Conservation (phyloP, 768 basidiomycete species). For the Boletus subparvulus region DNA sequence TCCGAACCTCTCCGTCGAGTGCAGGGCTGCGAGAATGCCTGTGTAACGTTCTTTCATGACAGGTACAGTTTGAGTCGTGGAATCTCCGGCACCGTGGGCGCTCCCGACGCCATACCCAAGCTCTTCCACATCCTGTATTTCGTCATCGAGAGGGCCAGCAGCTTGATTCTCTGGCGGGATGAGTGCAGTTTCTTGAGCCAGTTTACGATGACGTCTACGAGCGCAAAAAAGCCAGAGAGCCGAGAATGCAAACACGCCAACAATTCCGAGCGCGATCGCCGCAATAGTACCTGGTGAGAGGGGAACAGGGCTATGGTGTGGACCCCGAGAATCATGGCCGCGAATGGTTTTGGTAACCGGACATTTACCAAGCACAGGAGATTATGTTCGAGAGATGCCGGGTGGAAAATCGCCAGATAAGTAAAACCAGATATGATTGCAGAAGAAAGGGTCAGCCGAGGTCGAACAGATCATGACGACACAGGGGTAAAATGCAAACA, state of each 20-base stretch:
- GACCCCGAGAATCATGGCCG: constrained; percentile 4
- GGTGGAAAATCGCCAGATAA: constrained; percentile 8
- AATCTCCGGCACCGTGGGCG: background rate
- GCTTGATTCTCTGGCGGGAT: constrained; percentile 7
- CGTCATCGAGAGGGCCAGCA: constrained; percentile 23
- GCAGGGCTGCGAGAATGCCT: constrained; percentile 26
- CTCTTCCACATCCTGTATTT: constrained; percentile 19
- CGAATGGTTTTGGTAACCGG: constrained; percentile 1
- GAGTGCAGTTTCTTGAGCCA: constrained; percentile 19
- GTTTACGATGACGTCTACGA: constrained; percentile 28
- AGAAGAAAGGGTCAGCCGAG: constrained; percentile 19
- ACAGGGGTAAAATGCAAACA: constrained; percentile 18
- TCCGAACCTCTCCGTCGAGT: constrained; percentile 10
- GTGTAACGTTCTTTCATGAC: constrained; percentile 30
- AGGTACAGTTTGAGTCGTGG: background rate
- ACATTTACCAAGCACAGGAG: constrained; percentile 1
- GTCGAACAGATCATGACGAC: constrained; percentile 15
- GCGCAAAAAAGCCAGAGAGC: constrained; percentile 34
- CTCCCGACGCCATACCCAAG: constrained; percentile 3
- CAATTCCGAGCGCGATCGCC: constrained; percentile 26
- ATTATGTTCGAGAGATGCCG: constrained; percentile 2
- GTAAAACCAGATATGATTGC: constrained; percentile 12
- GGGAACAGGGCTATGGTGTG: constrained; percentile 3
- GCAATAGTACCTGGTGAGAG: constrained; percentile 26
- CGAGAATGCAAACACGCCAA: constrained; percentile 27